Base-by-base conservation (phyloP, 2,329 filamentous ascomycete genomes). In the Basipetospora chlamydospora region DNA sequence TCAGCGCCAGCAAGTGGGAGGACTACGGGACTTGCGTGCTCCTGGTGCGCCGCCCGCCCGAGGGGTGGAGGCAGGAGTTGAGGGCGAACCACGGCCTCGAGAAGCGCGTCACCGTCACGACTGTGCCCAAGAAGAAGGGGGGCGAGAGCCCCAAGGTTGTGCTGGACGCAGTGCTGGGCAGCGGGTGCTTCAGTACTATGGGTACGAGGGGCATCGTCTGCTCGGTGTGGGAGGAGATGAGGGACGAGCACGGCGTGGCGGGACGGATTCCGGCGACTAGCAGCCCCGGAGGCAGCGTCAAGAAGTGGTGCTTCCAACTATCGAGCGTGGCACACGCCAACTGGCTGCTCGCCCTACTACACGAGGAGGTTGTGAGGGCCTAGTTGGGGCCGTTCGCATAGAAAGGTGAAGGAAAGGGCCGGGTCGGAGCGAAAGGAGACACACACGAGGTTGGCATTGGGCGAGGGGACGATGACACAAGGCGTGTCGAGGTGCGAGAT, bases 201-300 rank as follows among this genome's bases (percentile, higher is more conserved):
- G 87, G 84, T 5, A 74, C 80, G 45, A 80, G 82, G 23, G 87
- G 87, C 32, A 88, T 95, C 48, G 83, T 90, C 2, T 77, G 93
- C 39, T 87, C 81, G 44, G 80, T 95, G 25, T 90, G 85, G 75
- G 81, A 90, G 53, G 77, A 84, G 44, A 61, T 79, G 46, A 75
- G 75, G 33, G 71, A 77, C 43, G 71, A 71, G 43, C 64, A 72
- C 17, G 71, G 72, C 17, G 63, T 66, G 28, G 60, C 66, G 9
- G 70, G 69, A 18, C 55, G 61, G 13, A 70, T 59, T 28, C 67
- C 69, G 3, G 60, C 62, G 35, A 66, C 58, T 16, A 70, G 70
- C 6, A 61, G 60, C 17, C 60, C 67, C 5, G 60, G 61, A 7
- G 70, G 71, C 16, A 66, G 61, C 41, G 67, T 76, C 39, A 71